Conservation (phyloP, 2,329 filamentous ascomycete genomes). For the Penicillium sp. region DNA sequence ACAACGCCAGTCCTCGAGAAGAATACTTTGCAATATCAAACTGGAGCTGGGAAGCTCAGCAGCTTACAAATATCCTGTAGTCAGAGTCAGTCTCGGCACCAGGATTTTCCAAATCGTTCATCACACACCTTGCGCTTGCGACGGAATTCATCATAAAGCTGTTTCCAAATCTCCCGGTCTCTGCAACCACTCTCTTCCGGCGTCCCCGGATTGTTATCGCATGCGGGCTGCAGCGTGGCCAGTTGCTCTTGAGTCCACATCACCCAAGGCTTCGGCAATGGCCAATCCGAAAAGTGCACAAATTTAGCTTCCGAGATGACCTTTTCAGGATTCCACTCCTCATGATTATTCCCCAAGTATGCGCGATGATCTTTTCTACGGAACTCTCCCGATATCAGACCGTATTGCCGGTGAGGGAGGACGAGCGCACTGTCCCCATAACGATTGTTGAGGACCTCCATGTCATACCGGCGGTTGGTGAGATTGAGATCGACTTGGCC, state of each 20-base stretch:
- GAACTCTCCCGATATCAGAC: conserved; percentile 66
- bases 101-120: background rate
- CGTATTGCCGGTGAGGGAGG: conserved; percentile 66
- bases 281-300: conserved; percentile 74
- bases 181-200: conserved; percentile 43
- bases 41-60: conserved; percentile 43
- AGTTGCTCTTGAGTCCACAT: conserved; percentile 44
- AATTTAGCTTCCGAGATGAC: conserved; percentile 65
- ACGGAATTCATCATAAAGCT: conserved; percentile 44
- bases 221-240: conserved; percentile 39
- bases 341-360: conserved; percentile 56
- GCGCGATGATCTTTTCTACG: conserved; percentile 55
- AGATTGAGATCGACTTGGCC: conserved; percentile 34
- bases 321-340: conserved; percentile 62
- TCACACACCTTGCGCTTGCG: conserved; percentile 35
- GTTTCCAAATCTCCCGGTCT: conserved; percentile 43
- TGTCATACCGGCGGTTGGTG: conserved; percentile 56
- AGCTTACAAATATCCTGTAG: conserved; percentile 40
- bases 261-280: conserved; percentile 67
- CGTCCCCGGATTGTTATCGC: conserved; percentile 41
- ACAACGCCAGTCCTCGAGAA: background rate
- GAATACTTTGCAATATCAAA: conserved; percentile 22
- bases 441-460: conserved; percentile 68
- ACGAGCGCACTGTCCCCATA: conserved; percentile 63
- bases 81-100: background rate